A percentile compares a stretch with the other conserved stretches of the same genome.
phyloP scores from a whole-genome alignment of 2,329 filamentous ascomycete genomes.

The Diaporthe longicolla region DNA sequence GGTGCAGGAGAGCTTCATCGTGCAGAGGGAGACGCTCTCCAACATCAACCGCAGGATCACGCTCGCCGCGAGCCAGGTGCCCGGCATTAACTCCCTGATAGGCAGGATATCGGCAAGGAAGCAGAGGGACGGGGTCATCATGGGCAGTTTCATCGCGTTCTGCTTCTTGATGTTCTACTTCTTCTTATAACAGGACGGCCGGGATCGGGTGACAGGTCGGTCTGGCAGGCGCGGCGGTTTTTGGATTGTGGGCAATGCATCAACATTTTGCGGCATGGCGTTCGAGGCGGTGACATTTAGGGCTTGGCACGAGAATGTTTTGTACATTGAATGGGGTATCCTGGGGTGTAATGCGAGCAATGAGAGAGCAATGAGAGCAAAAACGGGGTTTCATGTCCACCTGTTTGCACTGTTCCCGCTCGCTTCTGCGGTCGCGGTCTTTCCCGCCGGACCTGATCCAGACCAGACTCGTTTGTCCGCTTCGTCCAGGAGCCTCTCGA shows the following conservation, averaged over 20 bases:
- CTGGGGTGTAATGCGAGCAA: conserved; percentile 10
- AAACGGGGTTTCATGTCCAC: conserved; percentile 15
- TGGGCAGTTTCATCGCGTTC: conserved; percentile 91
- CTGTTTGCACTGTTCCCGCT: conserved; percentile 4
- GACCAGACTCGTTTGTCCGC: conserved; percentile 54
- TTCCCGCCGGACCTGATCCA: conserved; percentile 6
- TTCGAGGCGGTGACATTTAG: conserved; percentile 22
- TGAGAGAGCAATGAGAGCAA: conserved; percentile 32
- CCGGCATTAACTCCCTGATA: conserved; percentile 93
- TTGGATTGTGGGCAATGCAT: conserved; percentile 28
- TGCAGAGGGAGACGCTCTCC: conserved; percentile 89
- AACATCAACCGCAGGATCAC: conserved; percentile 94
- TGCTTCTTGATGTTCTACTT: conserved; percentile 91
- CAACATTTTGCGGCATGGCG: conserved; percentile 39
- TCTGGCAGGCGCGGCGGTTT: neutral
- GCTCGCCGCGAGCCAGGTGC: conserved; percentile 89
- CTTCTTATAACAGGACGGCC: conserved; percentile 67
- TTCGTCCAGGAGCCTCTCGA: conserved; percentile 75
- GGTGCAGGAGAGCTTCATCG: conserved; percentile 89
- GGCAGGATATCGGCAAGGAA: conserved; percentile 94
- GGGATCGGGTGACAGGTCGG: neutral
- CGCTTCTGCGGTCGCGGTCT: conserved; percentile 12
- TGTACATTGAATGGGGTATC: conserved; percentile 43
- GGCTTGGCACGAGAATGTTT: conserved; percentile 31
- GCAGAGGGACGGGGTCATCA: conserved; percentile 92